phyloP scores from a whole-genome alignment of 1,284 basidiomycete species.

The Taiwanofungus camphoratus region DNA sequence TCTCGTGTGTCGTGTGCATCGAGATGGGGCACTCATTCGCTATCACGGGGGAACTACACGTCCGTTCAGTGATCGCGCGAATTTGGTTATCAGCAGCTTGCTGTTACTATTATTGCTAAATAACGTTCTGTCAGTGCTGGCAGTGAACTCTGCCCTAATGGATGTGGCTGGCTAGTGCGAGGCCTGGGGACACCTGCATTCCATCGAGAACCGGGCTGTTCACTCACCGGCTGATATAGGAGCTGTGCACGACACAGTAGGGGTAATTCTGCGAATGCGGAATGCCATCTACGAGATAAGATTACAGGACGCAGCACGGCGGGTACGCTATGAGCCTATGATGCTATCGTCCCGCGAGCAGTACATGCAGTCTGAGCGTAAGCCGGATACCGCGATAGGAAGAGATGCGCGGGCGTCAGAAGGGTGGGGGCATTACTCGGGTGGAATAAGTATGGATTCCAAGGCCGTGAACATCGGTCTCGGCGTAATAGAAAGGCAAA shows the following conservation, averaged over 20 bases:
- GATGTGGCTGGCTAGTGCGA: neutral
- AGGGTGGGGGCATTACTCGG: neutral
- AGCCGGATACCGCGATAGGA: neutral
- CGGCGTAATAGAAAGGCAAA: conserved; percentile 1
- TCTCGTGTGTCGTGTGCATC: conserved; percentile 5
- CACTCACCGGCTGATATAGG: no score
- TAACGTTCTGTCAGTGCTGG: neutral
- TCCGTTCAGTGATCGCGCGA: conserved; percentile 1
- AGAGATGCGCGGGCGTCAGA: neutral
- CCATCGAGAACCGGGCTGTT: no score
- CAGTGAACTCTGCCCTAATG: neutral
- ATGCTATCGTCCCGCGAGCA: no score
- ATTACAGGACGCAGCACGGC: no score
- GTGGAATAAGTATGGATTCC: neutral
- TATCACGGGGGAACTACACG: neutral
- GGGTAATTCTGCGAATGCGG: no score
- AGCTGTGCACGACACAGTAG: no score
- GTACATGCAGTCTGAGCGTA: no score
- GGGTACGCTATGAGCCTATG: no score
- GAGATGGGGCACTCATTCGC: neutral
- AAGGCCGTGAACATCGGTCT: neutral
- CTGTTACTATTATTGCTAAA: neutral
- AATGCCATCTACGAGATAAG: no score
- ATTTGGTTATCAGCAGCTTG: conserved; percentile 2
- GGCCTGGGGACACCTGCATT: no score